Evolutionary conservation across 2,329 filamentous ascomycete species (phyloP).

Genomic region (Ophiosphaerella narmari): DNA sequence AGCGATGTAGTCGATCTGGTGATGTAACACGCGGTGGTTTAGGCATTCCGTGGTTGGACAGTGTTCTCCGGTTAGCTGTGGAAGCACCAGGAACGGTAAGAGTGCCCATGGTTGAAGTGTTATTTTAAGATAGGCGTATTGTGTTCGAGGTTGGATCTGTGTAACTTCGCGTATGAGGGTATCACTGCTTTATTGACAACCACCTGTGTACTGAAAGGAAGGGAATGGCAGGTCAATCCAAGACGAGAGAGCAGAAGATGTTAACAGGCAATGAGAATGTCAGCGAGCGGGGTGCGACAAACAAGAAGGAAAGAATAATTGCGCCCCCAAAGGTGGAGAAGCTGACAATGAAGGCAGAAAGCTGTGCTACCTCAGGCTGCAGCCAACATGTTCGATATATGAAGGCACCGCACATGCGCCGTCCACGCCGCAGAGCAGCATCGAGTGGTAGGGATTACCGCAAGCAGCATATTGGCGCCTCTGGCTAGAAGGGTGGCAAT

Average conservation of each 20-base stretch:
- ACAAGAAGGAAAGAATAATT: constrained; percentile 19
- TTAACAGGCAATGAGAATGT: constrained; percentile 15
- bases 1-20: constrained; percentile 36
- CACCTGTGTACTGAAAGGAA: background rate
- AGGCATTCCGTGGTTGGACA: constrained; percentile 42
- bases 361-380: constrained; percentile 37
- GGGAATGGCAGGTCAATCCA: background rate
- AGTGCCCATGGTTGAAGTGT: constrained; percentile 18
- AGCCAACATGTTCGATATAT: constrained; percentile 39
- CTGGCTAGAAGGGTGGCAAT: constrained; percentile 19
- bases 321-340: constrained; percentile 24
- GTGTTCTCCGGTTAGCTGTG: constrained; percentile 25
- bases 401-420: constrained; percentile 31
- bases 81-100: constrained; percentile 29
- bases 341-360: constrained; percentile 28
- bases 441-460: constrained; percentile 8
- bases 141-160: background rate
- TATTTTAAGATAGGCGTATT: background rate
- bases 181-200: background rate
- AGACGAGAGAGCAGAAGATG: constrained; percentile 9
- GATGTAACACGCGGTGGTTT: constrained; percentile 35
- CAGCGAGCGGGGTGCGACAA: constrained; percentile 21
- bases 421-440: constrained; percentile 28
- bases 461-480: constrained; percentile 5
- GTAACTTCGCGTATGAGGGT: background rate